Base-by-base conservation (phyloP, 257 asterid species). In the Nicotiana otophora region DNA sequence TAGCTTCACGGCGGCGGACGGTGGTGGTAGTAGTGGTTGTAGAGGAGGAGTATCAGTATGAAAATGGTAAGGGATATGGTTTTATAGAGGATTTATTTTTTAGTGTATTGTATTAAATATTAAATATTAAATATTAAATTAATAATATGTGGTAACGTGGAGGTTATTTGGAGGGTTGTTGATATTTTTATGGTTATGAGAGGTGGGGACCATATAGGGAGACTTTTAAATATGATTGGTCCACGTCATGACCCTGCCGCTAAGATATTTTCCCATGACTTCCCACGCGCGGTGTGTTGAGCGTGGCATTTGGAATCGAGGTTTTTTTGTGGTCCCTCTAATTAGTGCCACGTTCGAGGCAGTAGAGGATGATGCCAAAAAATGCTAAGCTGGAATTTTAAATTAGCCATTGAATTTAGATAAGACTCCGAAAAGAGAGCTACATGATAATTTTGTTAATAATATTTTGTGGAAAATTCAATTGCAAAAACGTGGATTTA, bases 91-190 rank as follows among this genome's bases (percentile, higher is more conserved):
- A 72, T 15, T 60, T 17, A 34, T 26, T 51, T 17, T 81, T 83
- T 82, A 79, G 77, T 83, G 89, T 82, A 70, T 67, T 36, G 11
- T 42, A 42, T 42, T 39, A 39, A 31, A 31, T 31, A 11, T 10
- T n/a, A 39, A 31, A 31, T 31, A 11, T 10, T n/a, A 23, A 23
- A 23, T 23, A 23, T 69, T 39, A 53, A 20, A 80, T 31, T 85
- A 61, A 78, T 23, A 54, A 76, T 30, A 81, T 76, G 81, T 81
- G 84, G 82, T 66, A 76, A 83, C 86, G 87, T 83, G 87, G 88
- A 82, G 89, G 80, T 5, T 33, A 65, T 62, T 39, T 62, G n/a
- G 72, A 82, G 39, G 78, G 51, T 54, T 23, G n/a, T 63, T 39
- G 82, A 87, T 85, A 84, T 87, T 86, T 81, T 11, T 61, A 75